These are phyloP conservation scores for Hypericum androsaemum DNA, from an alignment of 345 rosid species.

Conservation along the genomic window DNA sequence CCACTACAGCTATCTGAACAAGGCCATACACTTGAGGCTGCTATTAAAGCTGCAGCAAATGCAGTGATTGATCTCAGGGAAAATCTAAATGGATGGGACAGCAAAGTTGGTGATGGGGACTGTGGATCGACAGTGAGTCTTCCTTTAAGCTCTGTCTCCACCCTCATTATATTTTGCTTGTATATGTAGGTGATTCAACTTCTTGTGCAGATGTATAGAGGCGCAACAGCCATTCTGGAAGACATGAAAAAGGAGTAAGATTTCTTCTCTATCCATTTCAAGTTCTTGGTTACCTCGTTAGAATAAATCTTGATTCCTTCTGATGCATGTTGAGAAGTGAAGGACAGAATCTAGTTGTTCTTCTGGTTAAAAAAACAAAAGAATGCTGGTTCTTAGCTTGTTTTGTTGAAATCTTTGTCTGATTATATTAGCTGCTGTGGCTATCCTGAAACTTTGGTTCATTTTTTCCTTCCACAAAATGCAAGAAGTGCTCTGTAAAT, in stretches of 20 bases:
- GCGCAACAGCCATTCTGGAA: slow-evolving; percentile 74
- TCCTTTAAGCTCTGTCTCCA: slow-evolving; percentile 2
- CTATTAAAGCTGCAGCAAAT: slow-evolving; percentile 77
- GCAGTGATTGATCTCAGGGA: slow-evolving; percentile 56
- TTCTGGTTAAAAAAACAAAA: background rate
- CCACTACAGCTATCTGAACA: slow-evolving; percentile 54
- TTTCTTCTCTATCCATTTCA: slow-evolving; percentile 7
- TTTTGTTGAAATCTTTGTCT: too few relatives aligned
- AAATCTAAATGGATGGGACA: slow-evolving; percentile 85
- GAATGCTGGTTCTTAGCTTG: too few relatives aligned
- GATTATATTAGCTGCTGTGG: too few relatives aligned
- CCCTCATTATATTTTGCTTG: slow-evolving; percentile 5
- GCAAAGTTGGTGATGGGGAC: slow-evolving; percentile 95
- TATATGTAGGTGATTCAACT: slow-evolving; percentile 5
- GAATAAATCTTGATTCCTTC: slow-evolving; percentile 5
- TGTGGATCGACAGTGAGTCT: slow-evolving; percentile 92
- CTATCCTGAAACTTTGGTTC: too few relatives aligned
- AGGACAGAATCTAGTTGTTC: slow-evolving; percentile 2
- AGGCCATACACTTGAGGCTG: slow-evolving; percentile 62
- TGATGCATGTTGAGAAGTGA: background rate
- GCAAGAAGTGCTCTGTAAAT: too few relatives aligned
- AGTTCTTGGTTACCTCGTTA: slow-evolving; percentile 6
- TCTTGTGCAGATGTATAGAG: slow-evolving; percentile 63
- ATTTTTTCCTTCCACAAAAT: too few relatives aligned
- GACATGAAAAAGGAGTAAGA: slow-evolving; percentile 78